Evolutionary conservation across 2,329 filamentous ascomycete genomes (phyloP).

Genomic region (Fusarium tupiense): DNA sequence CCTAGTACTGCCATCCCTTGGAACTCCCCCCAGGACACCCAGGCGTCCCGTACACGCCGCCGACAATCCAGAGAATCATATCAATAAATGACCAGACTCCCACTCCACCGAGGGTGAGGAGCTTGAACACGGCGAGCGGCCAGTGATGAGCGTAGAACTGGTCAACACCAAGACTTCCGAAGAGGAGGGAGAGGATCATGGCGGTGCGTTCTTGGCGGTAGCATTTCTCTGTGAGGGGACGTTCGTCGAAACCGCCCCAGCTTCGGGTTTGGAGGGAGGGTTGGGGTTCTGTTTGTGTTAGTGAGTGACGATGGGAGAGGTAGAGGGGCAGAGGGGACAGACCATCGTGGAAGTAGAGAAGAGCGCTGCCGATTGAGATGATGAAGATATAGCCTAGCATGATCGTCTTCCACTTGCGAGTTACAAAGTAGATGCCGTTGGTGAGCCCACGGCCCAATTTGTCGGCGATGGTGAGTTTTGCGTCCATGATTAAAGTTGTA

Average conservation of each 20-base stretch:
- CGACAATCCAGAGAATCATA: slow-evolving; percentile 38
- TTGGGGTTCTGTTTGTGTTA: background rate
- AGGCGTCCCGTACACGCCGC: slow-evolving; percentile 35
- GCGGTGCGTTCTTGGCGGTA: slow-evolving; percentile 36
- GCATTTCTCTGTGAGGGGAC: slow-evolving; percentile 24
- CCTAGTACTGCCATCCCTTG: slow-evolving; percentile 16
- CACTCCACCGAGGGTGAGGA: slow-evolving; percentile 29
- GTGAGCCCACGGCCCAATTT: slow-evolving; percentile 16
- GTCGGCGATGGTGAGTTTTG: slow-evolving; percentile 6
- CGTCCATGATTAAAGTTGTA: background rate
- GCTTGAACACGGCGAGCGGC: slow-evolving; percentile 29
- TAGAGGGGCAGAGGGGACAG: background rate
- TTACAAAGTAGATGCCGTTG: background rate
- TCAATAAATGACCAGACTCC: slow-evolving; percentile 19
- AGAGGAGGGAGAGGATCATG: slow-evolving; percentile 24
- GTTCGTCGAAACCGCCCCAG: slow-evolving; percentile 33
- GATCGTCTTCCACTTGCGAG: slow-evolving; percentile 5
- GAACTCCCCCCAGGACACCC: slow-evolving; percentile 32
- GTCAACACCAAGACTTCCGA: background rate
- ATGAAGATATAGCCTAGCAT: slow-evolving; percentile 15
- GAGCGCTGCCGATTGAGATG: background rate
- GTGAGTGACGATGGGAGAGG: background rate
- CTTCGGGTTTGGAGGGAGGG: slow-evolving; percentile 5
- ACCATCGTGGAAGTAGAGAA: slow-evolving; percentile 9
- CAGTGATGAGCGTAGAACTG: slow-evolving; percentile 37